phyloP scores from a whole-genome alignment of 2,329 filamentous ascomycete genomes.

The Neonectria sp. region DNA sequence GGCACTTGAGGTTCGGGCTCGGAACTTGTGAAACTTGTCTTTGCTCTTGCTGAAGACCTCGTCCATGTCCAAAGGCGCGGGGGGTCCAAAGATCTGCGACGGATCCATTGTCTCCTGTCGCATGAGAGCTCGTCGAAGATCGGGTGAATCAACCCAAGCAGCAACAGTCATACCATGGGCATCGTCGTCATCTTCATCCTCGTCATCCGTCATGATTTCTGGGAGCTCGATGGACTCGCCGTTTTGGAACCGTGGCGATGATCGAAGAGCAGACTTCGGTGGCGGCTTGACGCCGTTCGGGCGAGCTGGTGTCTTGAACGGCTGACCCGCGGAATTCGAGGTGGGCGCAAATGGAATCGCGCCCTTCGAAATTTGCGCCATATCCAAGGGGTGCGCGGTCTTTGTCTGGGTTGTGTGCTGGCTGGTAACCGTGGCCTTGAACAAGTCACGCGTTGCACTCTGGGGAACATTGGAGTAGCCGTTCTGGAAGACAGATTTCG shows the following conservation, averaged over 20 bases:
- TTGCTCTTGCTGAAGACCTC: constrained; percentile 95
- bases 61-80: constrained; percentile 92
- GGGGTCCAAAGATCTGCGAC: constrained; percentile 88
- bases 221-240: constrained; percentile 93
- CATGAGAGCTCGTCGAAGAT: constrained; percentile 81
- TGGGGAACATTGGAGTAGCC: constrained; percentile 74
- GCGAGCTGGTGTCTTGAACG: constrained; percentile 81
- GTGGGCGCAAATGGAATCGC: constrained; percentile 90
- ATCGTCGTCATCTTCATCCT: constrained; percentile 82
- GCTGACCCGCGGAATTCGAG: constrained; percentile 66
- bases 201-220: constrained; percentile 95
- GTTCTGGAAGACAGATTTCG: constrained; percentile 72
- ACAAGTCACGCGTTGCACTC: constrained; percentile 69
- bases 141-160: constrained; percentile 91
- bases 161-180: constrained; percentile 72
- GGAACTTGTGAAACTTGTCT: constrained; percentile 88
- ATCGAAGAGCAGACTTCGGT: constrained; percentile 73
- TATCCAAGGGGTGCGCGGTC: constrained; percentile 80
- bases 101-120: constrained; percentile 90
- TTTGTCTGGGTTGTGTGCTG: constrained; percentile 78
- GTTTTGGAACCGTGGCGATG: constrained; percentile 89
- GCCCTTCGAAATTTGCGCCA: constrained; percentile 90
- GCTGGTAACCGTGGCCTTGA: constrained; percentile 76
- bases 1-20: constrained; percentile 91
- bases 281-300: constrained; percentile 67